These are phyloP conservation scores for Durio zibethinus DNA, from an alignment of 345 rosid species.

Conservation along the genomic window DNA sequence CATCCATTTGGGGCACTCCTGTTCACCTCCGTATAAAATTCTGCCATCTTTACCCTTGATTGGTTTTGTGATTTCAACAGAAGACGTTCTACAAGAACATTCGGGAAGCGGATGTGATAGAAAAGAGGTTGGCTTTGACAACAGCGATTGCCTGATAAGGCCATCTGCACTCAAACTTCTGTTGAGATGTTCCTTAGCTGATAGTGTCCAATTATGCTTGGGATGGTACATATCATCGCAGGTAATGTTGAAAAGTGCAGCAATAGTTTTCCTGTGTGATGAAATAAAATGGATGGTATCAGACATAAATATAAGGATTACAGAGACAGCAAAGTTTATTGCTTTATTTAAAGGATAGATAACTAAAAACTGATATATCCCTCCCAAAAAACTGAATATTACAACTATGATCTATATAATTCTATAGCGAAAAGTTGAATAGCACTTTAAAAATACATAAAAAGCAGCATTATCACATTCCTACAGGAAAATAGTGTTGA, in stretches of 20 bases:
- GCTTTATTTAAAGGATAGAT: not conserved
- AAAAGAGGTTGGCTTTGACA: slow-evolving; percentile 64
- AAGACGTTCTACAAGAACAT: slow-evolving; percentile 80
- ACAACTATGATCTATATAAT: not conserved
- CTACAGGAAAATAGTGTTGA: not conserved
- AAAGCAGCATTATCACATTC: not conserved
- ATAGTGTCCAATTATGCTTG: slow-evolving; percentile 69
- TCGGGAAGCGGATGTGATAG: slow-evolving; percentile 94
- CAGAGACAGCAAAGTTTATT: not conserved
- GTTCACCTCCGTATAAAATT: slow-evolving; percentile 66
- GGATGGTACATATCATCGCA: slow-evolving; percentile 77
- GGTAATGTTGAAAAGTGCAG: slow-evolving; percentile 47
- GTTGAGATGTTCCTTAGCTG: slow-evolving; percentile 74
- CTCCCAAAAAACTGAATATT: not conserved
- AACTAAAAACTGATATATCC: not conserved
- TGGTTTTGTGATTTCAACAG: slow-evolving; percentile 33
- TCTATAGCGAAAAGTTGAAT: not conserved
- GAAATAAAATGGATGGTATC: slow-evolving; percentile 1
- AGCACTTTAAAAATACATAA: too few relatives aligned
- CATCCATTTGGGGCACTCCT: slow-evolving; percentile 94
- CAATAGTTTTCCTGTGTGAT: slow-evolving; percentile 64
- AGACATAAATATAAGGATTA: not conserved
- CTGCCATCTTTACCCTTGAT: slow-evolving; percentile 40
- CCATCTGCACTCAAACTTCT: slow-evolving; percentile 79
- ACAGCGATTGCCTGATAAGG: slow-evolving; percentile 57